phyloP scores from a whole-genome alignment of 176 grass and related monocot species.

The Zea luxurians region DNA sequence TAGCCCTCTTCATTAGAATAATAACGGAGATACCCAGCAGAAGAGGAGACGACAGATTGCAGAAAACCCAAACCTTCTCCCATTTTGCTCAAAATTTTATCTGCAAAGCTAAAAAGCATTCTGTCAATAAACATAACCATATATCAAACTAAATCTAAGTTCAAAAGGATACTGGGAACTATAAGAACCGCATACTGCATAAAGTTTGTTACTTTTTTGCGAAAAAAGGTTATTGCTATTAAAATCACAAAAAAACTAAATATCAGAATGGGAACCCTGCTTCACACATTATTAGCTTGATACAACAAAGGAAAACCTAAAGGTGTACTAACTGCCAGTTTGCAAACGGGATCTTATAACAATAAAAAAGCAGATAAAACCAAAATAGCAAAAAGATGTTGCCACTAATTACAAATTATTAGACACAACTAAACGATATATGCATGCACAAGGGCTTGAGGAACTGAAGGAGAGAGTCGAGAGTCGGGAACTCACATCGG shows the following conservation, averaged over 20 bases:
- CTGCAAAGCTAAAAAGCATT: slow-evolving; percentile 52
- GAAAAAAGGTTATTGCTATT: not conserved
- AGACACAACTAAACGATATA: slow-evolving; percentile 1
- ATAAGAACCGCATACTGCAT: not conserved
- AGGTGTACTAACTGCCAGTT: not conserved
- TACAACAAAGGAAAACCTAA: not conserved
- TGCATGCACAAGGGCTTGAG: slow-evolving; percentile 13
- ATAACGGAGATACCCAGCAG: slow-evolving; percentile 22
- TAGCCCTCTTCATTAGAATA: slow-evolving; percentile 44
- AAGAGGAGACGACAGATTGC: slow-evolving; percentile 33
- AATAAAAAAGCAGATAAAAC: slow-evolving; percentile 3
- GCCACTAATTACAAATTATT: slow-evolving; percentile 2
- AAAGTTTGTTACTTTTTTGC: not conserved
- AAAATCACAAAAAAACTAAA: not conserved
- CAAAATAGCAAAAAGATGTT: not conserved
- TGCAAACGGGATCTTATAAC: not conserved
- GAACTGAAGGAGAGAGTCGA: slow-evolving; percentile 11
- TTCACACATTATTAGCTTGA: slow-evolving; percentile 14
- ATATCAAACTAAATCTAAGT: not conserved
- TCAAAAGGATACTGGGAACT: not conserved
- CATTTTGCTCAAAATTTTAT: slow-evolving; percentile 97
- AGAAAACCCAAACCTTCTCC: slow-evolving; percentile 84
- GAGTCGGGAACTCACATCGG: slow-evolving; percentile 62
- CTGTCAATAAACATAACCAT: slow-evolving; percentile 37
- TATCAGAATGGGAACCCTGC: not conserved